Conservation (phyloP, 2,329 filamentous ascomycete genomes). For the Alternaria triticina region DNA sequence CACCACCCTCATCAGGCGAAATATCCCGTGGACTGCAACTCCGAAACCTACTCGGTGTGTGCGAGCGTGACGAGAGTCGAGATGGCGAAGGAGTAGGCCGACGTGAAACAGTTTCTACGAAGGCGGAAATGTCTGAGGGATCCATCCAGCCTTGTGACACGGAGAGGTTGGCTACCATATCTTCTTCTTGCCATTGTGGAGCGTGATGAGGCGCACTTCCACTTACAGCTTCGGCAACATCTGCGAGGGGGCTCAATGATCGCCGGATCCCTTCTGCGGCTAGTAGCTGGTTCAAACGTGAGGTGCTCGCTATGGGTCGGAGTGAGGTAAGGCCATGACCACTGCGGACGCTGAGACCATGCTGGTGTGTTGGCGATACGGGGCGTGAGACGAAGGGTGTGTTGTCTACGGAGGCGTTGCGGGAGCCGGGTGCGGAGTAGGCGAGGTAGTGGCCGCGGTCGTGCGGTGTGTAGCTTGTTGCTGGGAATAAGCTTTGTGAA, state of each 20-base stretch:
- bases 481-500: background rate
- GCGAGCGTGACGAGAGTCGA: background rate
- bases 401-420: conserved; percentile 16
- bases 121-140: background rate
- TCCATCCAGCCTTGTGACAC: conserved; percentile 3
- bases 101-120: background rate
- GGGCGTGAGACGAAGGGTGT: conserved; percentile 10
- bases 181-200: background rate
- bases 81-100: background rate
- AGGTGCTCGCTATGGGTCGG: conserved; percentile 17
- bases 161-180: background rate
- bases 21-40: background rate
- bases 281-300: conserved; percentile 1
- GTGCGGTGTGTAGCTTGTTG: conserved; percentile 25
- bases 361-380: background rate
- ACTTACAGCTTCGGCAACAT: background rate
- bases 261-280: background rate
- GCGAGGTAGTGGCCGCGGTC: conserved; percentile 29
- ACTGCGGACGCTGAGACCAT: background rate
- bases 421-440: conserved; percentile 33
- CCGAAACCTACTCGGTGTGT: background rate
- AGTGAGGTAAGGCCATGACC: background rate
- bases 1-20: background rate
- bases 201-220: background rate
- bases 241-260: background rate